Percentiles rank a stretch among this genome's conserved stretches.
These are phyloP conservation scores for Aspergillus tanneri DNA, from an alignment of 2,329 filamentous ascomycete species.

Conservation along the genomic window DNA sequence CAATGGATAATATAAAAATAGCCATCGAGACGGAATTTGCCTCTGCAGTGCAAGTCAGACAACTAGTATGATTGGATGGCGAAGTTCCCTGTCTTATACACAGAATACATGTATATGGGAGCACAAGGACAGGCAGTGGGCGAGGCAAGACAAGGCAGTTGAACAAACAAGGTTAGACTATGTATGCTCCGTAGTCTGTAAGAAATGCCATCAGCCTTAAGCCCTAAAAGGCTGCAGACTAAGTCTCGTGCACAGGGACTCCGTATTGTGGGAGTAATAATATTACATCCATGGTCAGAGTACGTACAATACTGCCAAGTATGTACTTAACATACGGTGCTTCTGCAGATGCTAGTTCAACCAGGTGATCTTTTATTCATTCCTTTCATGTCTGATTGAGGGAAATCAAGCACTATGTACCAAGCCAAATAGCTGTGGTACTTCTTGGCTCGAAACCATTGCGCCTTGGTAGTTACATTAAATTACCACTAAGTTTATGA, in stretches of 20 bases:
- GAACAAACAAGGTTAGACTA: conserved; percentile 1
- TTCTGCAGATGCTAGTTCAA: background rate
- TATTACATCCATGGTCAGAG: background rate
- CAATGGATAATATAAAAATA: conserved; percentile 9
- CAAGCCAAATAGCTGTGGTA: conserved; percentile 13
- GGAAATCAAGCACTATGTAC: conserved; percentile 23
- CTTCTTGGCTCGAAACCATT: conserved; percentile 14
- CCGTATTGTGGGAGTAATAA: background rate
- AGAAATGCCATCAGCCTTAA: conserved; percentile 36
- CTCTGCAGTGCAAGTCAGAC: conserved; percentile 4
- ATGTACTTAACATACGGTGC: too few species aligned
- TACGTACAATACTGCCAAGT: background rate
- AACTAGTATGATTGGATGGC: background rate
- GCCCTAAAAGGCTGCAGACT: conserved; percentile 36
- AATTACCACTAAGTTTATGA: too few species aligned
- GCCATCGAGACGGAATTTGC: background rate
- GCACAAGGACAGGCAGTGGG: background rate
- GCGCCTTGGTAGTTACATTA: background rate
- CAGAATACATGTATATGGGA: background rate
- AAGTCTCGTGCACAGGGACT: conserved; percentile 18
- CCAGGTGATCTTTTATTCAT: background rate
- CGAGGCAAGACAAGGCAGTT: conserved; percentile 1
- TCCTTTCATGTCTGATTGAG: background rate
- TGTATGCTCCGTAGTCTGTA: conserved; percentile 15
- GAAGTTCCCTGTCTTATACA: conserved; percentile 2